Base-by-base conservation (phyloP, 2,329 filamentous ascomycete genomes). In the Colletotrichum incanum region DNA sequence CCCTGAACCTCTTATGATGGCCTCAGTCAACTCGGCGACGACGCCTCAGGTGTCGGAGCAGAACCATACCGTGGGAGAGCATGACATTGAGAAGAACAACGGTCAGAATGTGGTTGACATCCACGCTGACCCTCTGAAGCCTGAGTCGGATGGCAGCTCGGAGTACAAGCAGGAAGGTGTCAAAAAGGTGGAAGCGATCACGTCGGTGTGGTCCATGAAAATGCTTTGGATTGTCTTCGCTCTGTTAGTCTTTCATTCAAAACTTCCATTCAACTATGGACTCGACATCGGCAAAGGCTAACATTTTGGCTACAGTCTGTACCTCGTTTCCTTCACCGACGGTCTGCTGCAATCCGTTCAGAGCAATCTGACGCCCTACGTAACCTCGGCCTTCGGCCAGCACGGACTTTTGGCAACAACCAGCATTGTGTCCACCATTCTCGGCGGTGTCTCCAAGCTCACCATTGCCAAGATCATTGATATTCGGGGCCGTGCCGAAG, bases 391-490 rank as follows among this genome's bases (percentile, higher is more conserved):
- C 3, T 93, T 93, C 77, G 84, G 84, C 49, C 85, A 86, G 60
- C 92, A 93, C 77, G 91, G 91, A 16, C 84, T 93, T 43, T 85
- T 93, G n/a, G 89, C 90, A 3, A 92, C 90, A 0, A 88, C 92
- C 54, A 83, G 88, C 62, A 90, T 93, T 34, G 86, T 93, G 18
- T 89, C 92, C 65, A 79, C 79, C 61, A 79, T 84, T 54, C 78
- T 86, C 16, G 79, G 80, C 55, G 83, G 81, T 52, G 80, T 83
- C 23, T 80, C 80, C 64, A 79, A 80, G 47, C 81, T 84, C 8
- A 80, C 81, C 16, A 81, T 87, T 67, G 85, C 85, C 69, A 88
- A 87, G 75, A 77, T 87, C 49, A 83, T 86, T 49, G 85, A 88
- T 72, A 83, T 87, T 49, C 85, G 85, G 76, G 86, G 86, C 43